These are phyloP conservation scores for Arthrobotrys sphaeroides DNA, from an alignment of 2,329 filamentous ascomycete species.

Conservation along the genomic window DNA sequence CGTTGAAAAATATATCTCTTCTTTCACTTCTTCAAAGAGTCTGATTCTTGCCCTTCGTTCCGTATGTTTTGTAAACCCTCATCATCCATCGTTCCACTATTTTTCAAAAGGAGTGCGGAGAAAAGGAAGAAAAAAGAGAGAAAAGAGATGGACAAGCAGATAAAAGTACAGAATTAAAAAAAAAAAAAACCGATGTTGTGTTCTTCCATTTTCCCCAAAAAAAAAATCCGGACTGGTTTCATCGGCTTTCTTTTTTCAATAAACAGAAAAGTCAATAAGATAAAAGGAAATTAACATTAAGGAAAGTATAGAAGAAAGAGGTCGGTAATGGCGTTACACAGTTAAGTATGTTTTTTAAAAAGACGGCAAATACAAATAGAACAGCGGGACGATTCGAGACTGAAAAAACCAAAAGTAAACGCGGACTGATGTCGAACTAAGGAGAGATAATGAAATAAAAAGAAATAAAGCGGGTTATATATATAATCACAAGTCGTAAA, in stretches of 20 bases:
- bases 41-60: neutral
- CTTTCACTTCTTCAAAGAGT: constrained; percentile 1
- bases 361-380: neutral
- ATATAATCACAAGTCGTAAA: constrained; percentile 44
- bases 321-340: constrained; percentile 49
- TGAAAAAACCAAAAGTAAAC: neutral
- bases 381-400: constrained; percentile 1
- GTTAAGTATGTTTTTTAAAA: no score
- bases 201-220: constrained; percentile 8
- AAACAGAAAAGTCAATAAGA: neutral
- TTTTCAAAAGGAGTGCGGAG: constrained; percentile 9
- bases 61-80: neutral
- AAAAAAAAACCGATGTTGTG: neutral
- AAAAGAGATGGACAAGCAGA: neutral
- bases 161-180: constrained; percentile 1
- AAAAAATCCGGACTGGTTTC: no score
- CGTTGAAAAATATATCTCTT: constrained; percentile 2
- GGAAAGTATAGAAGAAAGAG: constrained; percentile 42
- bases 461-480: constrained; percentile 52
- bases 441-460: constrained; percentile 50
- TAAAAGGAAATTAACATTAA: constrained; percentile 53
- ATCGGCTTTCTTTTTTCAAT: neutral
- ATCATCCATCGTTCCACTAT: constrained; percentile 6
- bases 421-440: neutral
- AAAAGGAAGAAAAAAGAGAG: neutral